A percentile compares a stretch with the other conserved stretches of the same genome.
Evolutionary conservation across 495 filamentous ascomycete species (phyloP).

Genomic region (Talaromyces trachyspermus): DNA sequence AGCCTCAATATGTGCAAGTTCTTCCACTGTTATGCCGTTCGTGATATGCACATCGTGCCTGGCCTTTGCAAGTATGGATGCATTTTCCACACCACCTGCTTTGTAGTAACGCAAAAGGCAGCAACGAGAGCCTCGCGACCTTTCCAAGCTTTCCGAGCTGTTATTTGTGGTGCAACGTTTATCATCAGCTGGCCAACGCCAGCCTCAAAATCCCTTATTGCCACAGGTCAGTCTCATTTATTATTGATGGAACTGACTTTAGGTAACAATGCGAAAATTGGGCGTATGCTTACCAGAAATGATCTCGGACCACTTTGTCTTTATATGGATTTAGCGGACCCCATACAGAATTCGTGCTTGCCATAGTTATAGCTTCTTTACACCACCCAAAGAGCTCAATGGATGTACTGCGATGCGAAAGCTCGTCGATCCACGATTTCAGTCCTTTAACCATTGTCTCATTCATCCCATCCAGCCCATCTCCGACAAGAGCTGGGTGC

Average conservation of each 20-base stretch:
- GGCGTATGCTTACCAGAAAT: slow-evolving; percentile 48
- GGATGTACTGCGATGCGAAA: neutral
- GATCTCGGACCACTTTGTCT: slow-evolving; percentile 26
- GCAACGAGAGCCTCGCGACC: slow-evolving; percentile 26
- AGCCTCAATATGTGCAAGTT: slow-evolving; percentile 37
- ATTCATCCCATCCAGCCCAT: slow-evolving; percentile 23
- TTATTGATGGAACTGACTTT: too few relatives aligned
- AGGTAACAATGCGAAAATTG: too few relatives aligned
- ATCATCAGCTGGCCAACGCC: slow-evolving; percentile 28
- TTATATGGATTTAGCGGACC: slow-evolving; percentile 44
- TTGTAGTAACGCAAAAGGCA: slow-evolving; percentile 35
- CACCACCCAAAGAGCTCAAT: slow-evolving; percentile 34
- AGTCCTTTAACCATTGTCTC: slow-evolving; percentile 17
- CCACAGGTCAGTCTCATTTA: too few relatives aligned
- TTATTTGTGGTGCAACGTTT: slow-evolving; percentile 29
- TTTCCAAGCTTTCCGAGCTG: slow-evolving; percentile 30
- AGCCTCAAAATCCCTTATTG: slow-evolving; percentile 34
- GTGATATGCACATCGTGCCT: slow-evolving; percentile 25
- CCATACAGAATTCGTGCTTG: slow-evolving; percentile 43
- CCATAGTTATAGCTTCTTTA: slow-evolving; percentile 33
- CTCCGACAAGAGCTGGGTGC: slow-evolving; percentile 19
- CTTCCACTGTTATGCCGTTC: slow-evolving; percentile 25
- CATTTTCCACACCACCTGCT: slow-evolving; percentile 21
- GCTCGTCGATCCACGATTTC: slow-evolving; percentile 12
- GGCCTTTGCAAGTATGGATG: slow-evolving; percentile 23